Conservation (phyloP, 345 rosid genomes). For the Hibiscus tridactylites region DNA sequence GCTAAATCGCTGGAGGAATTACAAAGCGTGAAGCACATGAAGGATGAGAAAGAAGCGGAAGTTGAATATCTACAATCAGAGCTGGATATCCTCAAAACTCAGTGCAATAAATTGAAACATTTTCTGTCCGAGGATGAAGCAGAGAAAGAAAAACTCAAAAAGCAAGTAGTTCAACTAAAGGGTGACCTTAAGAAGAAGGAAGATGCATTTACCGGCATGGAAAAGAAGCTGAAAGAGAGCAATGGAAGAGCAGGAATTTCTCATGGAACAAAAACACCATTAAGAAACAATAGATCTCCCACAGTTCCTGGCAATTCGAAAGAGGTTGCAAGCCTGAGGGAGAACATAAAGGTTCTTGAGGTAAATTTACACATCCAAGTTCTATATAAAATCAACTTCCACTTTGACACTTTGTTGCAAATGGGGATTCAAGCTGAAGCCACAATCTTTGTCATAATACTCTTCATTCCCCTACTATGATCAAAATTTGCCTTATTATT, state of each 20-base stretch:
- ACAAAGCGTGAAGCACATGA: conserved; percentile 26
- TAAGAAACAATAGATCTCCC: conserved; percentile 39
- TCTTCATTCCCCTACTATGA: neutral
- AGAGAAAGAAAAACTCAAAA: conserved; percentile 62
- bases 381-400: neutral
- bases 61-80: conserved; percentile 36
- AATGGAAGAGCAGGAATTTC: conserved; percentile 25
- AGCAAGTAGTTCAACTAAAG: conserved; percentile 44
- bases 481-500: neutral
- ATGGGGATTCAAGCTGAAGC: neutral
- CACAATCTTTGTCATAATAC: neutral
- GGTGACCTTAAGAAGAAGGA: conserved; percentile 68
- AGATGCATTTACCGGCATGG: conserved; percentile 30
- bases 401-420: neutral
- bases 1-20: conserved; percentile 37
- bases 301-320: conserved; percentile 33
- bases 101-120: conserved; percentile 38
- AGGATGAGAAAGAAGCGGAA: conserved; percentile 38
- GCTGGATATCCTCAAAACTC: conserved; percentile 33
- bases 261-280: conserved; percentile 30
- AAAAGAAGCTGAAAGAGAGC: conserved; percentile 56
- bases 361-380: conserved; percentile 26
- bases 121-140: conserved; percentile 39
- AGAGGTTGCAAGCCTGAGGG: conserved; percentile 51
- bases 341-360: conserved; percentile 22